phyloP scores from a whole-genome alignment of 371 early-diverging fungal species.

The Mortierella sp. region DNA sequence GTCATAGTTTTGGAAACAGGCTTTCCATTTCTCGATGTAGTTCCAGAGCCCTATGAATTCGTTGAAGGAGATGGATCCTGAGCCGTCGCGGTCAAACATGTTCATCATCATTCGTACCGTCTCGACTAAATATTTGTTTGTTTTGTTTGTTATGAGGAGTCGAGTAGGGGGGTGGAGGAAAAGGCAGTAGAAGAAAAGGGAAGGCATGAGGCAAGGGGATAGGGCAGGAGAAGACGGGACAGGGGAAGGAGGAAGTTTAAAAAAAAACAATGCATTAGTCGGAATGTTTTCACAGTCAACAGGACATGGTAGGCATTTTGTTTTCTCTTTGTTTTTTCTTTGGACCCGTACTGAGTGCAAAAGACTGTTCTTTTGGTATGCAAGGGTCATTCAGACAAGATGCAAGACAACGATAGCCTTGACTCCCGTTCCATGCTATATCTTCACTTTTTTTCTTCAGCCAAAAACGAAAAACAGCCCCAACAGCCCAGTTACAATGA shows the following conservation, averaged over 20 bases:
- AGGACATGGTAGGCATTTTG: neutral
- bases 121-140: conserved; percentile 36
- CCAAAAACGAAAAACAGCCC: neutral
- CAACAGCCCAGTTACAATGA: neutral
- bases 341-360: neutral
- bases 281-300: neutral
- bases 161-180: neutral
- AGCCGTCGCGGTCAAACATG: conserved; percentile 72
- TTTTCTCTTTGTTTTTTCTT: neutral
- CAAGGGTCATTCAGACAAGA: neutral
- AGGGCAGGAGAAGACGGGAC: neutral
- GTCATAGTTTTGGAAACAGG: conserved; percentile 87
- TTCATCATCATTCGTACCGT: conserved; percentile 65
- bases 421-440: neutral
- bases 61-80: conserved; percentile 82
- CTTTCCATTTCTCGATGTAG: conserved; percentile 83
- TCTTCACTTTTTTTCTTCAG: neutral
- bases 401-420: neutral
- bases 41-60: conserved; percentile 87
- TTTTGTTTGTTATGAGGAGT: too few species aligned
- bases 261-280: neutral
- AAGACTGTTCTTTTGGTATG: neutral
- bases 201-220: neutral
- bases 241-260: neutral
- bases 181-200: neutral